Base-by-base conservation (phyloP, 148 eudicot genomes). In the Cornus suecica region DNA sequence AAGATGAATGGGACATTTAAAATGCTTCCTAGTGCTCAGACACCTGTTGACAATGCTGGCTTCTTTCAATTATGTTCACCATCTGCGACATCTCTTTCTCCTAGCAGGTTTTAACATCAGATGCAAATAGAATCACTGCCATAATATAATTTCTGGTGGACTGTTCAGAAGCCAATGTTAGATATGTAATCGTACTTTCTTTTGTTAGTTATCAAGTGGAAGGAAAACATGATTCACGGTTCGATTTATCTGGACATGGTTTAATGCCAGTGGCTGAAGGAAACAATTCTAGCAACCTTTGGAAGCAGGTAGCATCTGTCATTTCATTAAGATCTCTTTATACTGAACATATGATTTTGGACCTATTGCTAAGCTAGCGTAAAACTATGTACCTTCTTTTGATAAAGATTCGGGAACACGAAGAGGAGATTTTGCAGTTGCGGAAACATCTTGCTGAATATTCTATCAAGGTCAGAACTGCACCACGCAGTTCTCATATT, bases 391-490 rank as follows among this genome's bases (percentile, higher is more conserved):
- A 70, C 76, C 52, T 45, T 67, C 51, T 72, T 73, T 71, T 64
- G 65, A 74, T 74, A 65, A 77, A 89, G 85, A 79, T 86, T 72
- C 92, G 83, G 69, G 94, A 95, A 66, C 91, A 82, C 29, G 97
- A 91, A 74, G 86, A 88, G 75, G 97, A 95, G 86, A 86, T 91
- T 82, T 69, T 77, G 58, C 92, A 83, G 78, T 73, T 92, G 83
- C 88, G 85, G 72, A 91, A 82, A 67, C 93, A 88, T 80, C 91
- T 92, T 69, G 83, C 90, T 22, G 94, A 92, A 64, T 92, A 82
- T 82, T 87, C 99, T 62, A 71, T 88, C 10, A 95, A 88, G 94
- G 97, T 92, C 80, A 41, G 68, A 42, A 67, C 29, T 24, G 25
- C 42, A 74, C 66, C 5, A n/a, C 28, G 6, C 41, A 69, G 74